A percentile compares a stretch with the other conserved stretches of the same genome.
Evolutionary conservation across 306 rosid species (phyloP).

Genomic region (Prosopis cineraria): DNA sequence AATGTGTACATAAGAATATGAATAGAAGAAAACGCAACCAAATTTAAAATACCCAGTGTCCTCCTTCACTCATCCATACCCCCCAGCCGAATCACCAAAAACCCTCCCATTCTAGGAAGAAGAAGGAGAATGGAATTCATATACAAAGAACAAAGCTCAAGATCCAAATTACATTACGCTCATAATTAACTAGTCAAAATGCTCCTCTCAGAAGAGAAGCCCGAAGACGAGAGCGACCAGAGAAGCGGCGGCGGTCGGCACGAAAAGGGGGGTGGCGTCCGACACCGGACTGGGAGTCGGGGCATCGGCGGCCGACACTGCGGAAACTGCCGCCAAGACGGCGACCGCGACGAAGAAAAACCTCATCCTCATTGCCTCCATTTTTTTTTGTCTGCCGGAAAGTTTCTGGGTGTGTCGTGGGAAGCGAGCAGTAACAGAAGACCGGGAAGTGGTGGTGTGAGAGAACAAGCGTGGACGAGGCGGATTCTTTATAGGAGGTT

Average conservation of each 20-base stretch:
- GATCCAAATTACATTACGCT: slow-evolving; percentile 22
- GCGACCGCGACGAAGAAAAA: slow-evolving; percentile 38
- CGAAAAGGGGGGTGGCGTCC: slow-evolving; percentile 41
- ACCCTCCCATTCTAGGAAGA: not conserved
- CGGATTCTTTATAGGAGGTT: slow-evolving; percentile 38
- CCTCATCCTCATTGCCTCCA: slow-evolving; percentile 49
- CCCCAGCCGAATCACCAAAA: not conserved
- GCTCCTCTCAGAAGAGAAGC: slow-evolving; percentile 31
- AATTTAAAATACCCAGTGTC: not conserved
- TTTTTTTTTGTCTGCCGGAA: not conserved
- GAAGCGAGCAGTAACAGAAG: not conserved
- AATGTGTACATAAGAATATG: slow-evolving; percentile 36
- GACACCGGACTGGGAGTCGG: slow-evolving; percentile 62
- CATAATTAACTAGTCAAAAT: not conserved
- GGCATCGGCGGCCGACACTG: slow-evolving; percentile 50
- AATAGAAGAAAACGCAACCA: not conserved
- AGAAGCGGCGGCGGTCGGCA: slow-evolving; percentile 48
- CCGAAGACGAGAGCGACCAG: slow-evolving; percentile 48
- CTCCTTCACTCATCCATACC: slow-evolving; percentile 3
- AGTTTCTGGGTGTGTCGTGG: not conserved
- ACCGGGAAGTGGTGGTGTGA: slow-evolving; percentile 6
- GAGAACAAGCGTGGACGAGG: not conserved
- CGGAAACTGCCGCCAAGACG: slow-evolving; percentile 35
- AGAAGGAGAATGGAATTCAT: not conserved
- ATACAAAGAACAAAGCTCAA: slow-evolving; percentile 7